phyloP scores from a whole-genome alignment of 1,284 basidiomycete species.

The Malassezia pachydermatis region DNA sequence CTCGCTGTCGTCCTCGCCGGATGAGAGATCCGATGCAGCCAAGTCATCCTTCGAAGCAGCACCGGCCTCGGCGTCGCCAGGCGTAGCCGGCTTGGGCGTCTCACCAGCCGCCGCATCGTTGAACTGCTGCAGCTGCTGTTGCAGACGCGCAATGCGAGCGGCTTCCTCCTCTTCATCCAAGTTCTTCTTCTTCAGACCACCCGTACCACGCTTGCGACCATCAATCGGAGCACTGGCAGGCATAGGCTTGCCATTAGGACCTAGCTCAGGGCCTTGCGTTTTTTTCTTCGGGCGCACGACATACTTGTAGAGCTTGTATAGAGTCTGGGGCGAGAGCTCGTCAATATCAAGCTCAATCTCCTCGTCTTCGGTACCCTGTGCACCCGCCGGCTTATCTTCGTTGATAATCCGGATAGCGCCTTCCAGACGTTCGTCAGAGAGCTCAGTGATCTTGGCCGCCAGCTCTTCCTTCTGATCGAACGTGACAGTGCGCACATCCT shows the following conservation, averaged over 20 bases:
- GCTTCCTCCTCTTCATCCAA: constrained; percentile 45
- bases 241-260: constrained; percentile 20
- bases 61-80: neutral
- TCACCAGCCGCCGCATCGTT: constrained; percentile 25
- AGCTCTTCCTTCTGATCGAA: constrained; percentile 48
- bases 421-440: constrained; percentile 45
- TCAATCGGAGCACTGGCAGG: constrained; percentile 31
- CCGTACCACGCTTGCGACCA: constrained; percentile 43
- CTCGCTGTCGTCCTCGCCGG: constrained; percentile 24
- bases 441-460: constrained; percentile 45
- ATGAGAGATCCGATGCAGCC: constrained; percentile 39
- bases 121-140: constrained; percentile 44
- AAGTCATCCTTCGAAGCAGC: constrained; percentile 41
- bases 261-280: constrained; percentile 11
- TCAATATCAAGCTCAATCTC: constrained; percentile 49
- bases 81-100: constrained; percentile 5
- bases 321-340: constrained; percentile 40
- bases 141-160: constrained; percentile 39
- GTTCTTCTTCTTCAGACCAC: constrained; percentile 47
- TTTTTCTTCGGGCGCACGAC: constrained; percentile 44
- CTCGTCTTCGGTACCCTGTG: constrained; percentile 36
- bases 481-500: constrained; percentile 41
- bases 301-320: constrained; percentile 47
- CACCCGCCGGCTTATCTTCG: constrained; percentile 44
- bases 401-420: constrained; percentile 46